phyloP scores from a whole-genome alignment of 345 rosid genomes.

The Populus deltoides region DNA sequence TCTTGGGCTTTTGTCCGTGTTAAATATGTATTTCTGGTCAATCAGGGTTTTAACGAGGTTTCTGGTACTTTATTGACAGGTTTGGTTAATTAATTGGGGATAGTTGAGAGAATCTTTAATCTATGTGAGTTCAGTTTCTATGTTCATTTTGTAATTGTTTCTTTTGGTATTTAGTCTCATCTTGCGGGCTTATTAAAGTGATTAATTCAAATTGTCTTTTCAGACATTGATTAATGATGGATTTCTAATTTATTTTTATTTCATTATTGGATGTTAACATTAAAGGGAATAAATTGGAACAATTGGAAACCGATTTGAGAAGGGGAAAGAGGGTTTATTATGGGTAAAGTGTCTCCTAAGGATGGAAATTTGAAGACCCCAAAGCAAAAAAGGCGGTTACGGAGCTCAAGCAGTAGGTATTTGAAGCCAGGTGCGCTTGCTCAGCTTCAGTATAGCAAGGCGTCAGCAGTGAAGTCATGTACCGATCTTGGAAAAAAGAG shows the following conservation, averaged over 20 bases:
- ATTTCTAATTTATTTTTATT: neutral
- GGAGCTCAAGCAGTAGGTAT: conserved; percentile 54
- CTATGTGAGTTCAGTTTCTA: conserved; percentile 11
- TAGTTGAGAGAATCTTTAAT: neutral
- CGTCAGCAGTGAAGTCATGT: conserved; percentile 52
- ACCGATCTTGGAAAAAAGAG: conserved; percentile 74
- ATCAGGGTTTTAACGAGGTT: neutral
- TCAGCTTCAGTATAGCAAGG: conserved; percentile 57
- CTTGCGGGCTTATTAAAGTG: neutral
- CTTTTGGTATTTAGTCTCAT: neutral
- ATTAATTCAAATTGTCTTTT: neutral
- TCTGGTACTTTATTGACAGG: neutral
- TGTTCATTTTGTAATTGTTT: neutral
- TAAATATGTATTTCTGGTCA: too few species aligned
- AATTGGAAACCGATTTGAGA: neutral
- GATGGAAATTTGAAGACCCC: conserved; percentile 42
- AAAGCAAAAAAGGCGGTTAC: conserved; percentile 51
- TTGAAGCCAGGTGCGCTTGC: conserved; percentile 86
- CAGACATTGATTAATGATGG: conserved; percentile 21
- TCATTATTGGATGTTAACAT: neutral
- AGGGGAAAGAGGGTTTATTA: neutral
- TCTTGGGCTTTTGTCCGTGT: too few species aligned
- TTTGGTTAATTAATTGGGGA: neutral
- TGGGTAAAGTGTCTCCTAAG: conserved; percentile 74
- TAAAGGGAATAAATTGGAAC: neutral